A percentile compares a stretch with the other conserved stretches of the same genome.
Evolutionary conservation across 176 grass and related monocot genomes (phyloP).

Genomic region (Eleusine indica): DNA sequence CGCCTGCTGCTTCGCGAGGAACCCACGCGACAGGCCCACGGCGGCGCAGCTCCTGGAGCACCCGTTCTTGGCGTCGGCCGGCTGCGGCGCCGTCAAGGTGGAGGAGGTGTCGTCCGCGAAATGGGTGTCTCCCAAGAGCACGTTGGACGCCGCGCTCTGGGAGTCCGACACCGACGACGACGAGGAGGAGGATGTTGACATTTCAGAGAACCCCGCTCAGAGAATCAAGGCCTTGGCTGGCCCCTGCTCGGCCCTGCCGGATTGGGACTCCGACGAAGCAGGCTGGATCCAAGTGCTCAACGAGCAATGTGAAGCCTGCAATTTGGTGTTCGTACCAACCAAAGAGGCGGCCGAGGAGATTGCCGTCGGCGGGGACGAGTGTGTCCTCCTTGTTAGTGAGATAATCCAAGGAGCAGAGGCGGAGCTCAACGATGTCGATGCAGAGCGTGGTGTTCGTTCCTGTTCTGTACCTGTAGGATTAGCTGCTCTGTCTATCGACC

Average conservation of each 20-base stretch:
- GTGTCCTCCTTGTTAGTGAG: neutral
- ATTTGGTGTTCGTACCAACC: neutral
- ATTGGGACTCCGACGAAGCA: slow-evolving; percentile 39
- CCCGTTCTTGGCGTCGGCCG: slow-evolving; percentile 49
- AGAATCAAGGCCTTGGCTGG: slow-evolving; percentile 43
- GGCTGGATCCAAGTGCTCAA: slow-evolving; percentile 43
- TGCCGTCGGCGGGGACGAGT: neutral
- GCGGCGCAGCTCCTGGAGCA: neutral
- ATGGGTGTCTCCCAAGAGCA: slow-evolving; percentile 74
- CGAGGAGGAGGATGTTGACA: slow-evolving; percentile 4
- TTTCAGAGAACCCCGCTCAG: slow-evolving; percentile 18
- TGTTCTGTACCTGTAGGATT: slow-evolving; percentile 45
- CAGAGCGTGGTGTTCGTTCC: neutral
- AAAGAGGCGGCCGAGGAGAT: neutral
- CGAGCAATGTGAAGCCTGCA: neutral
- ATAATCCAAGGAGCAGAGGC: neutral
- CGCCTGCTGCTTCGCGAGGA: neutral
- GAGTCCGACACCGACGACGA: slow-evolving; percentile 44
- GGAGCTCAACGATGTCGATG: neutral
- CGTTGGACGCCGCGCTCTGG: slow-evolving; percentile 59
- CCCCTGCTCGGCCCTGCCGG: slow-evolving; percentile 24
- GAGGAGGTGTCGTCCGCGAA: slow-evolving; percentile 40
- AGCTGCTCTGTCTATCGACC: neutral
- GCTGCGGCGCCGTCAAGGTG: slow-evolving; percentile 32
- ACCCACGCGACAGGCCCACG: neutral